phyloP scores from a whole-genome alignment of 169 alveolate species.

The Amoebophrya sp. region DNA sequence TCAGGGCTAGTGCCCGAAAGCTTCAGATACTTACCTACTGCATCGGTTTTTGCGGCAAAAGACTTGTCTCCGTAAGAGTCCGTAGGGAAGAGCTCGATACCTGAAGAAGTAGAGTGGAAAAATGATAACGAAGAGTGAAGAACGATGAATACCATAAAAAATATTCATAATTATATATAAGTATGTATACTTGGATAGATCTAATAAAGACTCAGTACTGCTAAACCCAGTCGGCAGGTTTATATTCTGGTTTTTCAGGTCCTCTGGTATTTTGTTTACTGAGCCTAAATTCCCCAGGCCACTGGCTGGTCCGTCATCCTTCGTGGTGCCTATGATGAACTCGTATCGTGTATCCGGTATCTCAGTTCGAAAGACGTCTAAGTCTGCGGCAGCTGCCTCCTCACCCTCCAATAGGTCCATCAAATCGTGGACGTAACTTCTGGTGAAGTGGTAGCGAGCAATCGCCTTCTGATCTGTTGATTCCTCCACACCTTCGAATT shows the following conservation, averaged over 20 bases:
- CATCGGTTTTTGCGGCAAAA: too few species aligned
- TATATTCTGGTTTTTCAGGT: background rate
- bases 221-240: background rate
- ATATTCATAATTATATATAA: too few species aligned
- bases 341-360: background rate
- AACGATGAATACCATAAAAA: too few species aligned
- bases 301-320: background rate
- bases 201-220: too few species aligned
- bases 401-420: background rate
- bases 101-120: too few species aligned
- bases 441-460: background rate
- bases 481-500: background rate
- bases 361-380: background rate
- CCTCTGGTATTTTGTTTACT: background rate
- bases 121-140: too few species aligned
- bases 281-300: background rate
- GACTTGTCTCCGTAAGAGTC: too few species aligned
- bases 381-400: background rate
- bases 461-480: background rate
- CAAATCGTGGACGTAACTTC: background rate
- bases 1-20: too few species aligned
- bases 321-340: background rate
- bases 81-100: background rate
- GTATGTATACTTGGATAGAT: too few species aligned
- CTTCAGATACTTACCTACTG: too few species aligned